A percentile compares a stretch with the other conserved stretches of the same genome.
Conservation (phyloP, 176 grass and related monocot species). For the Phoenix dactylifera region DNA sequence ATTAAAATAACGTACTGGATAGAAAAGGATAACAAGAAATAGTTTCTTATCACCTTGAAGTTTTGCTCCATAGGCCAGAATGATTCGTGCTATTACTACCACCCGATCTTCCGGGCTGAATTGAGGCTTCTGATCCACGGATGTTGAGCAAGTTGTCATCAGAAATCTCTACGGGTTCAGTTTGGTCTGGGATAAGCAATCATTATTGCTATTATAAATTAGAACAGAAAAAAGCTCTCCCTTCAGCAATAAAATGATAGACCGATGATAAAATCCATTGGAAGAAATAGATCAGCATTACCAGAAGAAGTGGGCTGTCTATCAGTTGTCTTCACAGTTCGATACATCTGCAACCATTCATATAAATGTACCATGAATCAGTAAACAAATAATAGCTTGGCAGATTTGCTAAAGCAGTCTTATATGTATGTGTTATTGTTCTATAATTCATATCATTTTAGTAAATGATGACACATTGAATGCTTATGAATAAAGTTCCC, state of each 20-base stretch:
- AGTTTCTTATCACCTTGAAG: constrained; percentile 43
- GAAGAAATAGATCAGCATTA: not conserved
- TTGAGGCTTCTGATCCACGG: constrained; percentile 56
- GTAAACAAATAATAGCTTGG: too few species aligned
- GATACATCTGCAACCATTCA: constrained; percentile 63
- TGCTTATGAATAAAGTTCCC: too few species aligned
- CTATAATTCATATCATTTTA: too few species aligned
- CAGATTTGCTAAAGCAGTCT: too few species aligned
- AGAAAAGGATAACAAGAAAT: not conserved
- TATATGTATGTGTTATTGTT: too few species aligned
- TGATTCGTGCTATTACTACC: constrained; percentile 38
- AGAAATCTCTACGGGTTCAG: constrained; percentile 48
- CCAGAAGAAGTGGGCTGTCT: constrained; percentile 48
- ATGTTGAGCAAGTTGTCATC: constrained; percentile 52
- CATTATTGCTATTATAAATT: not conserved
- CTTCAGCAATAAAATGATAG: too few species aligned
- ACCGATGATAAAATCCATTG: too few species aligned
- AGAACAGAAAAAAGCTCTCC: too few species aligned
- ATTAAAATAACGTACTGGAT: too few species aligned
- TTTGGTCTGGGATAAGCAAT: constrained; percentile 34
- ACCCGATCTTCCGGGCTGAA: constrained; percentile 36
- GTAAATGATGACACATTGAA: too few species aligned
- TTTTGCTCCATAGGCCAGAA: constrained; percentile 54
- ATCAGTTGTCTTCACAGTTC: constrained; percentile 91
- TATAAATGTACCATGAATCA: too few species aligned